Conservation (phyloP, 495 filamentous ascomycete genomes). For the Podospora appendiculata region DNA sequence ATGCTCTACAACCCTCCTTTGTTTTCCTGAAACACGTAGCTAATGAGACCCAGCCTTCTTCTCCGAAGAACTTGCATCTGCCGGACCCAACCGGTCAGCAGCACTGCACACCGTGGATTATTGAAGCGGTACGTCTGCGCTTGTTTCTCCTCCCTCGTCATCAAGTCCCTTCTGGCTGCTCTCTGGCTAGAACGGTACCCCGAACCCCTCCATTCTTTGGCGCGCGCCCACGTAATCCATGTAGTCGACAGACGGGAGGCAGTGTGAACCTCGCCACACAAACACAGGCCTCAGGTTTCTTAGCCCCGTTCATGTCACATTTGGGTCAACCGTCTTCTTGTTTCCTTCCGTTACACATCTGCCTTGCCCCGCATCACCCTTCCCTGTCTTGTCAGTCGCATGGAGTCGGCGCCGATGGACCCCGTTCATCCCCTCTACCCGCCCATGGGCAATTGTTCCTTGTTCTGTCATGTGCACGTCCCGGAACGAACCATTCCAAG, state of each 20-base stretch:
- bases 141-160: constrained; percentile 6
- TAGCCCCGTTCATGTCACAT: constrained; percentile 1
- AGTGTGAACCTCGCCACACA: constrained; percentile 3
- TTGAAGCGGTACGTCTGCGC: constrained; percentile 16
- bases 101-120: neutral
- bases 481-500: too few species aligned
- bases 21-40: neutral
- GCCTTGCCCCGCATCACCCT: neutral
- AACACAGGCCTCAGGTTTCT: neutral
- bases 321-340: constrained; percentile 2
- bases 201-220: constrained; percentile 4
- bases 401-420: too few species aligned
- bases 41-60: neutral
- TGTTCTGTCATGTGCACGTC: too few species aligned
- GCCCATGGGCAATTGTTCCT: too few species aligned
- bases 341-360: constrained; percentile 1
- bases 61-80: neutral
- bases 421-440: too few species aligned
- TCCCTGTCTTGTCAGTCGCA: too few species aligned
- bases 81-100: constrained; percentile 2
- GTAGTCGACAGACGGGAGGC: neutral
- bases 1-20: neutral
- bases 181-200: constrained; percentile 7
- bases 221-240: constrained; percentile 6
- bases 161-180: constrained; percentile 1